Evolutionary conservation across 306 rosid species (phyloP).

Genomic region (Oxytropis ochrocephala): DNA sequence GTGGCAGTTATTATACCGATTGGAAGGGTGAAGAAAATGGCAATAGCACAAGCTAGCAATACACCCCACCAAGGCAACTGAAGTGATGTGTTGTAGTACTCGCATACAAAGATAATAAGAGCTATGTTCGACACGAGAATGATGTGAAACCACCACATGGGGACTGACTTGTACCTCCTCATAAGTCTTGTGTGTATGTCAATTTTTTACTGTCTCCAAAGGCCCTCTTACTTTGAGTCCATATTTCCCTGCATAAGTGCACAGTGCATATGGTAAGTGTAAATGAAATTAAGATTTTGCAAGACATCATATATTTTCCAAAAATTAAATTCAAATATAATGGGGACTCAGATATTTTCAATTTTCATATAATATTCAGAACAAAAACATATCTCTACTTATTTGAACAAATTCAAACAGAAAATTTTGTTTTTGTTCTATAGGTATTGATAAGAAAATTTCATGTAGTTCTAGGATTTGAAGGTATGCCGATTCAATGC

Average conservation of each 20-base stretch:
- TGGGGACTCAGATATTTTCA: no score
- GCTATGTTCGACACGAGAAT: conserved; percentile 55
- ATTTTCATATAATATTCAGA: not conserved
- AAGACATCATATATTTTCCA: not conserved
- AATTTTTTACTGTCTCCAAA: conserved; percentile 30
- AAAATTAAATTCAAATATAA: not conserved
- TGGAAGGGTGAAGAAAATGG: conserved; percentile 61
- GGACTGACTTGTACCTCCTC: conserved; percentile 58
- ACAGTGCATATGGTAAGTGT: not conserved
- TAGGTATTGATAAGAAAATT: not conserved
- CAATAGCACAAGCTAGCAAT: conserved; percentile 59
- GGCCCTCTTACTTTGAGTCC: conserved; percentile 44
- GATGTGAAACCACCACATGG: conserved; percentile 63
- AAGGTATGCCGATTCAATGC: not conserved
- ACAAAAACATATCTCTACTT: not conserved
- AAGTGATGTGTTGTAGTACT: conserved; percentile 54
- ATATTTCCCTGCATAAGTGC: conserved; percentile 37
- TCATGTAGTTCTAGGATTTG: not conserved
- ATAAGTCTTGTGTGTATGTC: conserved; percentile 74
- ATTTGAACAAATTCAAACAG: not conserved
- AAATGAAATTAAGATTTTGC: not conserved
- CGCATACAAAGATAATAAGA: conserved; percentile 43
- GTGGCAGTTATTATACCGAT: conserved; percentile 70
- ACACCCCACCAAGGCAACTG: conserved; percentile 95
- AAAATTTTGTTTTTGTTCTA: not conserved